Percentiles rank a stretch among this genome's conserved stretches.
phyloP scores from a whole-genome alignment of 306 rosid species.

The Sphenostylis stenocarpa region DNA sequence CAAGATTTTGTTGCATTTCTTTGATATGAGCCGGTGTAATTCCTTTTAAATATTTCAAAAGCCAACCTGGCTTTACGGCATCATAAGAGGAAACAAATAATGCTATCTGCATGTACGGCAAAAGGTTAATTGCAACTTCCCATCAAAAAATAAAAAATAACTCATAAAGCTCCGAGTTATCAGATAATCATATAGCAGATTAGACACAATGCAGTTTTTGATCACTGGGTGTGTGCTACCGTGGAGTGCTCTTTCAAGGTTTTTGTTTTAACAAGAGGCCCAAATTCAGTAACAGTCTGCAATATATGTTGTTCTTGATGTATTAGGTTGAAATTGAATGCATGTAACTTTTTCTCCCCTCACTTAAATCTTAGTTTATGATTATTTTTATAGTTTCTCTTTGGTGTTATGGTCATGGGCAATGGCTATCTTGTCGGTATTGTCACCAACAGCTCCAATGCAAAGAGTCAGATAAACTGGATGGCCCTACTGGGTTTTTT shows the following conservation, averaged over 20 bases:
- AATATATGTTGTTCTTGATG: conserved; percentile 18
- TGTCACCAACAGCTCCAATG: not conserved
- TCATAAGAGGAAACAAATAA: conserved; percentile 77
- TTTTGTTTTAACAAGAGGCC: conserved; percentile 7
- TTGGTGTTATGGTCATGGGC: not conserved
- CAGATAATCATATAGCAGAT: conserved; percentile 15
- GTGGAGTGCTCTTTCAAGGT: not conserved
- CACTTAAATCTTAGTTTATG: not conserved
- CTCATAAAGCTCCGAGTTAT: conserved; percentile 16
- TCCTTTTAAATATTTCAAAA: conserved; percentile 64
- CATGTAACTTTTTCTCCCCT: not conserved
- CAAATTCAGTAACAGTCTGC: not conserved
- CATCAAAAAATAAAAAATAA: conserved; percentile 16
- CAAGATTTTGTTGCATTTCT: conserved; percentile 73
- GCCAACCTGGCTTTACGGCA: conserved; percentile 75
- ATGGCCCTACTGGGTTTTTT: not conserved
- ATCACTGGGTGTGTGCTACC: not conserved
- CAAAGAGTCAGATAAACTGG: not conserved
- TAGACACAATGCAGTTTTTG: conserved; percentile 12
- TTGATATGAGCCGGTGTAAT: conserved; percentile 51
- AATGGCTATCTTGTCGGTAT: not conserved
- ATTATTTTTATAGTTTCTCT: not conserved
- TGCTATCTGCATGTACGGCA: conserved; percentile 43
- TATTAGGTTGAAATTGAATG: not conserved
- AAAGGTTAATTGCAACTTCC: conserved; percentile 12